Base-by-base conservation (phyloP, 208 protist species). In the Blastocrithidia nonstop region DNA sequence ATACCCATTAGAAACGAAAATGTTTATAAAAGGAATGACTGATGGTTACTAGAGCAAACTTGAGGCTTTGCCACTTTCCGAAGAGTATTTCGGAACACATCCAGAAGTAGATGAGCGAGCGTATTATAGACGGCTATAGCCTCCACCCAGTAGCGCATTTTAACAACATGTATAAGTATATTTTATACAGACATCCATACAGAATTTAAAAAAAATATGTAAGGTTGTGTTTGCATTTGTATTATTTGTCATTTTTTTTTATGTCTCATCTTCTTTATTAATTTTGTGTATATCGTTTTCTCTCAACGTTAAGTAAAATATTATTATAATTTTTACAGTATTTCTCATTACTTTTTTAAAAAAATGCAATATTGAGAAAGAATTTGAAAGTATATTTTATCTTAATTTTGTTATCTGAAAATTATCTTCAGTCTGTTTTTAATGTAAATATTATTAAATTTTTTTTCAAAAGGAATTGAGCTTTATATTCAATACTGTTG, bases 1-100 rank as follows among this genome's bases (percentile, higher is more conserved):
- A 3, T 78, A 67, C 49, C 79, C 79, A 35, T 50, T 79, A 19
- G 70, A 80, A 51, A 81, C 79, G 25, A 65, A 81, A 54, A 31
- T 52, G 20, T 88, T 84, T 29, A 59, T 88, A 16, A 39, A 60
- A 26, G 79, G 79, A 21, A 52, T 43, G 2, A 49, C 75, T 8
- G 64, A 67, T 28, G 61, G 70, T 15, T 84, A 63, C 27, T 73
- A 88, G 49, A 84, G 65, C 50, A 88, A 88, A 50, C 49, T 84
- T 28, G 73, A 82, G 58, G 79, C 79, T 11, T 53, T 73, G 5
- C 71, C 70, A 26, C 61, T 88, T 37, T 71, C 73, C 16, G 67
- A 75, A 41, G 71, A 81, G 42, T 88, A 88, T 64, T 76, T 88
- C 27, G 37, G 58, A 5, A 47, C 61, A n/a, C 70, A 88, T 53